Evolutionary conservation across 164 flowering plant genomes (phyloP).

Genomic region (Cinnamomum micranthum): DNA sequence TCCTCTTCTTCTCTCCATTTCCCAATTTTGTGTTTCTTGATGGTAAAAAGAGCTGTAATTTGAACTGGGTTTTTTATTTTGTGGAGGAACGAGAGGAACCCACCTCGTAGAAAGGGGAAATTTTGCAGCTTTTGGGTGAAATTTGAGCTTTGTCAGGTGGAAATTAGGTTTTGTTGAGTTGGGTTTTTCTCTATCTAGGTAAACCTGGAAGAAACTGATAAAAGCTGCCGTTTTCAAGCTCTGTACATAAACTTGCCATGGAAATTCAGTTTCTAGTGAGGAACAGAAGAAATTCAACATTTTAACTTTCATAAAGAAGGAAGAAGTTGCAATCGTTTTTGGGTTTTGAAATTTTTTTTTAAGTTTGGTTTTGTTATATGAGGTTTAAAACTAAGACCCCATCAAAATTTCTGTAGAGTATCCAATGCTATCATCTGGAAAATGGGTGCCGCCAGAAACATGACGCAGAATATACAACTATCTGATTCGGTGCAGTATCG

Average conservation of each 20-base stretch:
- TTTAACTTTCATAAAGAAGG: not conserved
- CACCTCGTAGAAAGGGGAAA: not conserved
- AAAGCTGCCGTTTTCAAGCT: not conserved
- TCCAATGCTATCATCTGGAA: not conserved
- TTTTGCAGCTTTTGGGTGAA: not conserved
- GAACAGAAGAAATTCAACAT: not conserved
- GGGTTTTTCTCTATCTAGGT: not conserved
- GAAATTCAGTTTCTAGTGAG: not conserved
- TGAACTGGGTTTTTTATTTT: not conserved
- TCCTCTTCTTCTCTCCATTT: too few relatives aligned
- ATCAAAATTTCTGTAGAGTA: not conserved
- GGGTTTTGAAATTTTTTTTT: not conserved
- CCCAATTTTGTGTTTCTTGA: too few relatives aligned
- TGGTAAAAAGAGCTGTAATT: not conserved
- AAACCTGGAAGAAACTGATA: not conserved
- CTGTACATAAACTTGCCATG: not conserved
- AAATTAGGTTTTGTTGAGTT: not conserved
- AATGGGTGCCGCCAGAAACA: too few relatives aligned
- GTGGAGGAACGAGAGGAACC: not conserved
- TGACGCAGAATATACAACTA: not conserved
- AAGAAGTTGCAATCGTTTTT: not conserved
- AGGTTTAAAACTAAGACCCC: not conserved
- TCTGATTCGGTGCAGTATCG: not conserved
- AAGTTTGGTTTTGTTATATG: not conserved
- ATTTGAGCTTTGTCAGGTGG: not conserved